Percentiles rank a stretch among this genome's conserved stretches.
phyloP scores from a whole-genome alignment of 2,329 filamentous ascomycete genomes.

The Arthrobotrys musiformis region DNA sequence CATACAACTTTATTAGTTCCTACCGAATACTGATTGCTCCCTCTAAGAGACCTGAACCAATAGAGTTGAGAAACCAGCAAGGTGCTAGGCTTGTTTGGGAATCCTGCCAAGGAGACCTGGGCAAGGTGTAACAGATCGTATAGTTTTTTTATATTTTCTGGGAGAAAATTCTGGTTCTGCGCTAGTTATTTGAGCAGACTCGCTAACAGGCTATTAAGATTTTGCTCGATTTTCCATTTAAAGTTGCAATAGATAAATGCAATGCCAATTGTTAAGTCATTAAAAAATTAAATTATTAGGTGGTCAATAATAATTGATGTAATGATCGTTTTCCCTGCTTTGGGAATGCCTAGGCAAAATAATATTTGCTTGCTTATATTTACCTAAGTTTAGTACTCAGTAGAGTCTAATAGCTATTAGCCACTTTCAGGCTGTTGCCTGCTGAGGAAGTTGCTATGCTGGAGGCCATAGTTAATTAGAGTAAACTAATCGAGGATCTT shows the following conservation, averaged over 20 bases:
- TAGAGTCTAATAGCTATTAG: constrained; percentile 65
- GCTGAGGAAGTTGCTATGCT: background rate
- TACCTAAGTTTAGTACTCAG: constrained; percentile 59
- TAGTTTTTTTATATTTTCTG: background rate
- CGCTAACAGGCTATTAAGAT: constrained; percentile 59
- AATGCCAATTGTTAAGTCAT: constrained; percentile 61
- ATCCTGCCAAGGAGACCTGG: no score
- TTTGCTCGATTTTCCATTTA: constrained; percentile 63
- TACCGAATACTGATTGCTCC: no score
- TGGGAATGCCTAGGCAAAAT: constrained; percentile 19
- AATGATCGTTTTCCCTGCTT: constrained; percentile 14
- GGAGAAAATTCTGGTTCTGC: constrained; percentile 59
- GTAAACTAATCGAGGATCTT: constrained; percentile 4
- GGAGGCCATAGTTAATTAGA: background rate
- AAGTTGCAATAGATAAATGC: constrained; percentile 67
- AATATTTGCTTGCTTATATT: background rate
- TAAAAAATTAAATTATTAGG: constrained; percentile 48
- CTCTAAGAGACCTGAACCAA: no score
- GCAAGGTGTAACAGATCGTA: no score
- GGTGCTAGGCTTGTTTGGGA: no score
- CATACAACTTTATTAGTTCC: no score
- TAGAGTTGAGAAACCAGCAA: no score
- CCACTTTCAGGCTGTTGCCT: background rate
- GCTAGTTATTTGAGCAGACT: constrained; percentile 63
- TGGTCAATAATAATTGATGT: background rate